A percentile compares a stretch with the other conserved stretches of the same genome.
Evolutionary conservation across 352 stramenopile species (phyloP).

Genomic region (Globisporangium middletonii): DNA sequence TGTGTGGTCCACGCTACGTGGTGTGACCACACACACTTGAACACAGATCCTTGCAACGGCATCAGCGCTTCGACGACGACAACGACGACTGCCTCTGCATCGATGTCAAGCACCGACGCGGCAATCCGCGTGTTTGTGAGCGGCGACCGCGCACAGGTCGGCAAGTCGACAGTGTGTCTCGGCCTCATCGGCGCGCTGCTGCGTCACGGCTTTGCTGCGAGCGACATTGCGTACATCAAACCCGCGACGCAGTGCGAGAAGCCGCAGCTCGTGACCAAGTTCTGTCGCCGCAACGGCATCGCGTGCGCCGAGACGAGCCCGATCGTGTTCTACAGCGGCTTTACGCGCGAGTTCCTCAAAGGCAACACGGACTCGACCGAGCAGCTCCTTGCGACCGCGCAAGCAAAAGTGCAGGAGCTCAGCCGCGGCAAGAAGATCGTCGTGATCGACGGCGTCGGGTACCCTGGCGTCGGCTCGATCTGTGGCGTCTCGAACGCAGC

Average conservation of each 20-base stretch:
- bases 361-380: constrained; percentile 82
- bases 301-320: constrained; percentile 87
- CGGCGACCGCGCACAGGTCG: constrained; percentile 87
- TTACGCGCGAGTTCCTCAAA: constrained; percentile 95
- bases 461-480: constrained; percentile 87
- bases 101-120: background rate
- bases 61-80: too few relatives aligned
- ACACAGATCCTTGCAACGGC: too few relatives aligned
- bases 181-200: constrained; percentile 90
- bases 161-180: constrained; percentile 96
- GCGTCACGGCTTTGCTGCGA: constrained; percentile 41
- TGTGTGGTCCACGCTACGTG: too few relatives aligned
- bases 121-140: constrained; percentile 66
- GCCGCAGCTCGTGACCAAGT: constrained; percentile 91
- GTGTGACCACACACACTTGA: too few relatives aligned
- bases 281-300: constrained; percentile 89
- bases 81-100: background rate
- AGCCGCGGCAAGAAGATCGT: constrained; percentile 88
- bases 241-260: constrained; percentile 96
- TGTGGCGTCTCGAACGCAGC: constrained; percentile 73
- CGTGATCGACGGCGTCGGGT: constrained; percentile 96
- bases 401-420: constrained; percentile 85
- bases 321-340: constrained; percentile 96
- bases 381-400: constrained; percentile 82
- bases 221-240: constrained; percentile 97